These are phyloP conservation scores for Trichoderma gamsii DNA, from an alignment of 495 filamentous ascomycete species.

Conservation along the genomic window DNA sequence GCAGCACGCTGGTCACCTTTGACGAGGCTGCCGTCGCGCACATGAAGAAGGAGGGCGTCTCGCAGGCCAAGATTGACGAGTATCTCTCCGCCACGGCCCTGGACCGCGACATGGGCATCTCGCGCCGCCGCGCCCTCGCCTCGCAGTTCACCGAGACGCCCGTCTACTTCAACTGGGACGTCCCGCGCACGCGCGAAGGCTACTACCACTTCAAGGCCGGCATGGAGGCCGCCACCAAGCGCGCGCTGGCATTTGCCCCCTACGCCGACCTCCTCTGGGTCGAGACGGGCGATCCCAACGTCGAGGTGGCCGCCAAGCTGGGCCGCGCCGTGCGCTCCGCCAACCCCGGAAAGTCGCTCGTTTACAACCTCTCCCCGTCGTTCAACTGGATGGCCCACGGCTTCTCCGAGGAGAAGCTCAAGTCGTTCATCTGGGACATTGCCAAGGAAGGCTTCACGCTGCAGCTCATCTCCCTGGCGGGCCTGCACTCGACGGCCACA, in stretches of 20 bases:
- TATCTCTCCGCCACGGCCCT: slow-evolving; percentile 56
- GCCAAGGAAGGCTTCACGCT: slow-evolving; percentile 89
- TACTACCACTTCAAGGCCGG: slow-evolving; percentile 94
- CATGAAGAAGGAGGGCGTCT: slow-evolving; percentile 55
- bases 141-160: slow-evolving; percentile 51
- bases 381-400: slow-evolving; percentile 99
- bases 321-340: slow-evolving; percentile 62
- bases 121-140: slow-evolving; percentile 66
- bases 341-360: slow-evolving; percentile 74
- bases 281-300: slow-evolving; percentile 83
- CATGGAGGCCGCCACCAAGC: slow-evolving; percentile 83
- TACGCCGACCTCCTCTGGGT: slow-evolving; percentile 96
- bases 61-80: slow-evolving; percentile 53
- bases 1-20: slow-evolving; percentile 79
- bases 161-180: slow-evolving; percentile 82
- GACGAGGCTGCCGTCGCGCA: slow-evolving; percentile 82
- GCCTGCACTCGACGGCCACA: slow-evolving; percentile 81
- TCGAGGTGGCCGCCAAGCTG: slow-evolving; percentile 67
- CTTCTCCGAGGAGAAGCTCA: slow-evolving; percentile 70
- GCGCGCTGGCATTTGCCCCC: slow-evolving; percentile 82
- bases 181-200: slow-evolving; percentile 87
- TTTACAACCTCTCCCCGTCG: slow-evolving; percentile 91
- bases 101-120: slow-evolving; percentile 67
- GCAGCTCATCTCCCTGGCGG: slow-evolving; percentile 87
- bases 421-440: slow-evolving; percentile 92